Evolutionary conservation across 129 eudicot species (phyloP), one percentile per base, ranked within the genome.

Genomic region (Erigeron canadensis): DNA sequence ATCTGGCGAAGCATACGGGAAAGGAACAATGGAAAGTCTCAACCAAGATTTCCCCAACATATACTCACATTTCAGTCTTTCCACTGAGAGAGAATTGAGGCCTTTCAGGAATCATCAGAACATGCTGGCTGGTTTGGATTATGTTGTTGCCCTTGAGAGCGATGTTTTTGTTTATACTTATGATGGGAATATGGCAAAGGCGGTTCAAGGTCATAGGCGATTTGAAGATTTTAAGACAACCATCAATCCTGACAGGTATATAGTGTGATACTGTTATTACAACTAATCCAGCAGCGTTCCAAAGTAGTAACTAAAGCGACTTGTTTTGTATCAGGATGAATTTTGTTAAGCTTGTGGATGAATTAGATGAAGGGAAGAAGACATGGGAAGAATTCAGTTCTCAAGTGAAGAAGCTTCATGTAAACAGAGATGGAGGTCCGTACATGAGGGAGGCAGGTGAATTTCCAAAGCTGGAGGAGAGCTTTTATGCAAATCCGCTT

Each of bases 151-250:
- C 46, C 96, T 95, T 62, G 66, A 90, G 64, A 95, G 99, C 74
- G 84, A 95, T 66, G 97, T 90, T 51, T 95, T 95, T 46, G 94
- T 95, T 43, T 95, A 90, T 76, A 95, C 99, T 16, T 95, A 90
- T 59, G 99, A 95, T 82, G 95, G 99, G 48, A 95, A 95, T 74
- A 95, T 95, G 99, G 96, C 99, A 2, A 95, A 95, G 81, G 99
- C 99, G 6, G 99, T 90, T 48, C 90, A 90, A 83, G 97, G 99
- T 60, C 99, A 90, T 75, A 78, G 97, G 67, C 83, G 97, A 4
- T 95, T 90, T 72, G 96, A 95, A 81, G 82, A 83, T 71, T 95
- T 95, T 76, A 88, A 88, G 89, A 95, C 86, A 77, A 95, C 99
- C 61, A 86, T 95, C 22, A 83, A 85, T 82, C 97, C 99, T 11